These are phyloP conservation scores for Naegleria gruberi DNA, from an alignment of 208 protist genomes.

Conservation along the genomic window DNA sequence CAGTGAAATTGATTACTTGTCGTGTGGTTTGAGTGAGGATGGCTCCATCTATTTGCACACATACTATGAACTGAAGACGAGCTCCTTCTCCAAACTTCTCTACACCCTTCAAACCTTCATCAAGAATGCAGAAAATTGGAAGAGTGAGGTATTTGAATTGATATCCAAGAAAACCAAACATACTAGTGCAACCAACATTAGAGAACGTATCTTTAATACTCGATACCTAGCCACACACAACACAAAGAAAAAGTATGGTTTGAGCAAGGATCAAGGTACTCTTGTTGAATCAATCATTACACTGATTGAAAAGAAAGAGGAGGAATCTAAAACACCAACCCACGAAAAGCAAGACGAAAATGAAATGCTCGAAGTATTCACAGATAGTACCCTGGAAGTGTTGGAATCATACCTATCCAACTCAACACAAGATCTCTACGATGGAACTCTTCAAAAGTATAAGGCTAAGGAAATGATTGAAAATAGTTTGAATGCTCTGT, in stretches of 20 bases:
- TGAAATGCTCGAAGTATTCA: background rate
- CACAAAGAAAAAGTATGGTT: background rate
- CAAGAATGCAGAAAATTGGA: background rate
- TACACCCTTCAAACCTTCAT: background rate
- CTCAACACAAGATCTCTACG: background rate
- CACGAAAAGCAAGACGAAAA: no score
- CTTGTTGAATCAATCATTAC: background rate
- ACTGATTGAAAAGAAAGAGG: background rate
- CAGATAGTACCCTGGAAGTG: background rate
- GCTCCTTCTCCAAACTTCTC: background rate
- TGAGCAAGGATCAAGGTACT: background rate
- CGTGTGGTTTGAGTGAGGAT: background rate
- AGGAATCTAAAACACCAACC: background rate
- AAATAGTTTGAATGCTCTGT: background rate
- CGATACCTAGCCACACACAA: background rate
- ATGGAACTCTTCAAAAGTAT: background rate
- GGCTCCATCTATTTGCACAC: background rate
- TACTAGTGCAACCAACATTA: background rate
- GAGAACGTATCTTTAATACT: background rate
- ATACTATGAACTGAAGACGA: background rate
- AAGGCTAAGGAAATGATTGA: background rate
- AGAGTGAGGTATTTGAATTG: background rate
- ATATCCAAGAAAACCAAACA: background rate
- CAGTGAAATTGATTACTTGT: background rate
- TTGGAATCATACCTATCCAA: background rate